phyloP scores from a whole-genome alignment of 228 moss, liverwort and hornwort genomes.

The Sphagnum magellanicum region DNA sequence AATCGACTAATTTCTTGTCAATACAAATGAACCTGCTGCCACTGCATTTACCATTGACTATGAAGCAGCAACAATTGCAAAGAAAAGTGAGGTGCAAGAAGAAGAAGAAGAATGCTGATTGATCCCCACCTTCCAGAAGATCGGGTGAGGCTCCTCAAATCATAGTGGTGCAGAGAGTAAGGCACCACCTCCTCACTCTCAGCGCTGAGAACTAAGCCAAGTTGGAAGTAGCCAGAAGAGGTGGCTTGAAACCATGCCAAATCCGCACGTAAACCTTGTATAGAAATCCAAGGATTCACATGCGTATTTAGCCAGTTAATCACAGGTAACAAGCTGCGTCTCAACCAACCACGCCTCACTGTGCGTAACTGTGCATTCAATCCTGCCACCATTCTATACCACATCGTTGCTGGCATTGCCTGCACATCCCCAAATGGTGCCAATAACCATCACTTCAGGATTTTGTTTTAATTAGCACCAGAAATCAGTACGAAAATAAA shows the following conservation, averaged over 20 bases:
- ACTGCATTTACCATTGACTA: too few relatives aligned
- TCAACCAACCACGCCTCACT: constrained; percentile 70
- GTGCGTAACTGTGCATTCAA: constrained; percentile 86
- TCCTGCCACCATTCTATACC: constrained; percentile 95
- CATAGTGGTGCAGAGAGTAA: constrained; percentile 42
- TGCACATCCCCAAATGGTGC: constrained; percentile 10
- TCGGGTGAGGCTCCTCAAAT: constrained; percentile 29
- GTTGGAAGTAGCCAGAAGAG: constrained; percentile 81
- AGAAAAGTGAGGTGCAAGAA: too few relatives aligned
- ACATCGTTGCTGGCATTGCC: constrained; percentile 83
- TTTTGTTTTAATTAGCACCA: too few relatives aligned
- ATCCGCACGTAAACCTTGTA: constrained; percentile 71
- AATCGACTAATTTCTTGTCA: too few relatives aligned
- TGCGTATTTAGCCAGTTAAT: constrained; percentile 68
- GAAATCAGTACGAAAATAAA: too few relatives aligned
- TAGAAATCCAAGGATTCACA: constrained; percentile 59
- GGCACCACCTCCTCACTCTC: constrained; percentile 34
- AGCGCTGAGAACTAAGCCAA: constrained; percentile 73
- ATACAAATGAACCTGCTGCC: too few relatives aligned
- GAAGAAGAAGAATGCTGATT: too few relatives aligned
- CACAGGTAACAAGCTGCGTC: constrained; percentile 71
- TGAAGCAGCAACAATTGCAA: too few relatives aligned
- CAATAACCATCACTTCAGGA: constrained; percentile 4
- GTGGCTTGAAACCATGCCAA: constrained; percentile 99
- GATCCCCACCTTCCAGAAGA: constrained; percentile 38